Evolutionary conservation across 2,329 filamentous ascomycete genomes (phyloP).

Genomic region (Didymella glomerata): DNA sequence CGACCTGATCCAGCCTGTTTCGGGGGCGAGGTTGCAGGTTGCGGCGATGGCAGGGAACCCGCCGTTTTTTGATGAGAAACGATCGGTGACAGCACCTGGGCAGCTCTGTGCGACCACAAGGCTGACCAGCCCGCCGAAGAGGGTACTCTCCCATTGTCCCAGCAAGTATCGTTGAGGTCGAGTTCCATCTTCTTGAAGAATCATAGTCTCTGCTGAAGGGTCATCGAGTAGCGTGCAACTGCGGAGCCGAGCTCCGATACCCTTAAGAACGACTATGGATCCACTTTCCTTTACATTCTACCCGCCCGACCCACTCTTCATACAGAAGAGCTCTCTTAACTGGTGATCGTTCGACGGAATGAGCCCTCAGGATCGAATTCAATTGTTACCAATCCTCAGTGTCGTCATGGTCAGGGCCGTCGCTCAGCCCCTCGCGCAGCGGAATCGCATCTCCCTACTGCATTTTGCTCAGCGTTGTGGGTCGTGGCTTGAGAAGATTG

Average conservation of each 20-base stretch:
- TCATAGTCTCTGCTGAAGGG: not conserved
- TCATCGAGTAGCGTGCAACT: not conserved
- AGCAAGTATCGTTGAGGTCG: not conserved
- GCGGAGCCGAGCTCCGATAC: slow-evolving; percentile 7
- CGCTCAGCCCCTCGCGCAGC: not conserved
- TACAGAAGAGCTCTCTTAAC: not conserved
- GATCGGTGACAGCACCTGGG: not conserved
- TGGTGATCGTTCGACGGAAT: not conserved
- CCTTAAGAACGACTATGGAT: not conserved
- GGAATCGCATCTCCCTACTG: not conserved
- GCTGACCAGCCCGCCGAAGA: not conserved
- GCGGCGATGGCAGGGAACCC: not conserved
- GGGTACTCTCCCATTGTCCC: not conserved
- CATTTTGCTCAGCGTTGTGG: slow-evolving; percentile 3
- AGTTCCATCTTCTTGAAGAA: not conserved
- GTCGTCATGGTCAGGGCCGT: slow-evolving; percentile 1
- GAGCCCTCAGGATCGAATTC: not conserved
- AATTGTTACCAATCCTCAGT: not conserved
- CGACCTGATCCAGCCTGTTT: not conserved
- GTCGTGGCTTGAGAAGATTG: slow-evolving; percentile 9
- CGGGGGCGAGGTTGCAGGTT: not conserved
- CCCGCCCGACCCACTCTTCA: not conserved
- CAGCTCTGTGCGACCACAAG: not conserved
- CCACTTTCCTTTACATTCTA: not conserved
- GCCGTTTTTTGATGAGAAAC: not conserved